phyloP scores from a whole-genome alignment of 306 rosid species.

The Trifolium subterraneum region DNA sequence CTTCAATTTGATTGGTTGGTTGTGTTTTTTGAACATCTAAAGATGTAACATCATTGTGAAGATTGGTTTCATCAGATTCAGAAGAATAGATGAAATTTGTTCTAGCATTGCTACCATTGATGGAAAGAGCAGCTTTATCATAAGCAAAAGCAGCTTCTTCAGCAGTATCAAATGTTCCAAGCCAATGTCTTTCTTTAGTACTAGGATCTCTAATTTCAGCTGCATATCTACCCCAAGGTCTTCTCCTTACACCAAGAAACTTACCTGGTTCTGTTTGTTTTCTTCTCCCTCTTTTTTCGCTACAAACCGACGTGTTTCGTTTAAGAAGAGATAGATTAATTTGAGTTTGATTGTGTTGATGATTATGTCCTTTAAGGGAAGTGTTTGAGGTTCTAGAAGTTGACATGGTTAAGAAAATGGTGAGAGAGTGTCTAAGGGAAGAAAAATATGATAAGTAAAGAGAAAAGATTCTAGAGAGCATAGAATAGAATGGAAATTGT shows the following conservation, averaged over 20 bases:
- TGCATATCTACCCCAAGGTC: constrained; percentile 99
- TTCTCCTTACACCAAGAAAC: constrained; percentile 86
- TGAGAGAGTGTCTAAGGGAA: constrained; percentile 31
- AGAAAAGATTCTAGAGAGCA: constrained; percentile 14
- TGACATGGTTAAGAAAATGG: constrained; percentile 63
- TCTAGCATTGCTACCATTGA: constrained; percentile 92
- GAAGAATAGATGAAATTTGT: constrained; percentile 86
- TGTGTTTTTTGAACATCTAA: too few relatives aligned
- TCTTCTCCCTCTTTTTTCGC: constrained; percentile 82
- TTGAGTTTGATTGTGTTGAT: constrained; percentile 52
- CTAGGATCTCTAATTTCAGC: constrained; percentile 96
- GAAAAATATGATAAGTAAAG: constrained; percentile 23
- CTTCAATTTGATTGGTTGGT: constrained; percentile 2
- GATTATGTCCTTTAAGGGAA: constrained; percentile 49
- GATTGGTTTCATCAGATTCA: neutral
- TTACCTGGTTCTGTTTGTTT: constrained; percentile 86
- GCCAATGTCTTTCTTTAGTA: constrained; percentile 98
- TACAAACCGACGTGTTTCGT: constrained; percentile 55
- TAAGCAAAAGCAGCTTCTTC: constrained; percentile 99
- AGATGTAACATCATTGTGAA: too few relatives aligned
- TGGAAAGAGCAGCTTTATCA: constrained; percentile 96
- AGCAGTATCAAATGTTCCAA: constrained; percentile 99
- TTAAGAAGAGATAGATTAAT: constrained; percentile 57
- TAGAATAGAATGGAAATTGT: constrained; percentile 32
- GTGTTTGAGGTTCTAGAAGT: constrained; percentile 64